Evolutionary conservation across 2,329 filamentous ascomycete species (phyloP).

Genomic region (Trichoderma breve): DNA sequence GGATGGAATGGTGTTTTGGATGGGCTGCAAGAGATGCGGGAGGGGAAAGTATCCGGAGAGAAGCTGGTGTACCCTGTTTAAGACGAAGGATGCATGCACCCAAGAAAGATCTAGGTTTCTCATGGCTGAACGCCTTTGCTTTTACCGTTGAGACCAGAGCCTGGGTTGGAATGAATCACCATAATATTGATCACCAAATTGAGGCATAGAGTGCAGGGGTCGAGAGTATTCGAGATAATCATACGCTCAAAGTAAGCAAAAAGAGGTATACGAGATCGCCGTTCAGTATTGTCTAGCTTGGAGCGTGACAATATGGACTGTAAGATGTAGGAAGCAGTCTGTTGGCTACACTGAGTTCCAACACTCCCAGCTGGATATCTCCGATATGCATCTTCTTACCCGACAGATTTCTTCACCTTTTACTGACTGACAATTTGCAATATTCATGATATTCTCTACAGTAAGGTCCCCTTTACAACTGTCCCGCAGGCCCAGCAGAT

Average conservation of each 20-base stretch:
- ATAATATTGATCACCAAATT: not conserved
- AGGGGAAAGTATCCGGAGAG: constrained; percentile 39
- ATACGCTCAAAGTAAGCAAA: not conserved
- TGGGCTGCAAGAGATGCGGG: constrained; percentile 35
- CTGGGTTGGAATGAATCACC: not conserved
- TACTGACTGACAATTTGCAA: too few relatives aligned
- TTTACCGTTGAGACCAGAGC: not conserved
- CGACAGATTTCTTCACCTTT: too few relatives aligned
- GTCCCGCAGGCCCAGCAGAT: not conserved
- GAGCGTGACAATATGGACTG: too few relatives aligned
- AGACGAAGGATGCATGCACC: not conserved
- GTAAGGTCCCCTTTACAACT: too few relatives aligned
- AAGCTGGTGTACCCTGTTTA: constrained; percentile 43
- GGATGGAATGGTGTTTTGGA: constrained; percentile 28
- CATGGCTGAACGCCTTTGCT: not conserved
- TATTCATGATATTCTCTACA: too few relatives aligned
- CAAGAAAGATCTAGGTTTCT: not conserved
- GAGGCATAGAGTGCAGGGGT: not conserved
- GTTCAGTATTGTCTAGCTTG: too few relatives aligned
- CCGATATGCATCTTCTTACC: too few relatives aligned
- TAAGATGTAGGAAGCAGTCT: too few relatives aligned
- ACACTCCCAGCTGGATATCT: too few relatives aligned
- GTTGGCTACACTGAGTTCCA: too few relatives aligned
- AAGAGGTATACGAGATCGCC: not conserved
- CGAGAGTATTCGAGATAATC: not conserved